Evolutionary conservation across 257 asterid genomes (phyloP).

Genomic region (Scutellaria baicalensis): DNA sequence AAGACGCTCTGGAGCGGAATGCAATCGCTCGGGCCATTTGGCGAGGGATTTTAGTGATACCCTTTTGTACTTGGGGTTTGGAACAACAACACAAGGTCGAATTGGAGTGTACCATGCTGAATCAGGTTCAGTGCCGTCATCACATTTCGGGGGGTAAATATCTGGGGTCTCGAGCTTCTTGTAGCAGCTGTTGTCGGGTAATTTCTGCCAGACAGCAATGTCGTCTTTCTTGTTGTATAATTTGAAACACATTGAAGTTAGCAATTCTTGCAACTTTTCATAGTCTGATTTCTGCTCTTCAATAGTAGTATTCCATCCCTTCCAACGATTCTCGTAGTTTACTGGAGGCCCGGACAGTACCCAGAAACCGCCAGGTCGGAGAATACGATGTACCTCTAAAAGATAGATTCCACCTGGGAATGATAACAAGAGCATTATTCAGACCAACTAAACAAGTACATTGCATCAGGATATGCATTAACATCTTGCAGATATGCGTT

Average conservation of each 20-base stretch:
- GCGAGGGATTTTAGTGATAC: conserved; percentile 52
- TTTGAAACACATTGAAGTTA: conserved; percentile 87
- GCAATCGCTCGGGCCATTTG: conserved; percentile 84
- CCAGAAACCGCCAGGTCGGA: conserved; percentile 99
- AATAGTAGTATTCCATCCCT: conserved; percentile 93
- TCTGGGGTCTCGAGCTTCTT: conserved; percentile 76
- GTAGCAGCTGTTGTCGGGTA: conserved; percentile 57
- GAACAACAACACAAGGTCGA: conserved; percentile 78
- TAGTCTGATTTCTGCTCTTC: conserved; percentile 83
- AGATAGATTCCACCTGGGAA: conserved; percentile 92
- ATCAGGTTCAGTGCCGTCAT: conserved; percentile 92
- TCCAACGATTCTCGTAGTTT: conserved; percentile 90
- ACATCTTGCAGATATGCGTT: not conserved
- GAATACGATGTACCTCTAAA: conserved; percentile 82
- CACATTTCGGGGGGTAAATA: conserved; percentile 74
- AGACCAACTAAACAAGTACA: not conserved
- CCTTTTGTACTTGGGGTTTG: conserved; percentile 49
- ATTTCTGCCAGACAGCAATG: conserved; percentile 94
- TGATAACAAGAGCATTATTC: not conserved
- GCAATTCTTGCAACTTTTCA: conserved; percentile 73
- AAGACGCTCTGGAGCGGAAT: conserved; percentile 71
- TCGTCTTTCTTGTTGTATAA: conserved; percentile 85
- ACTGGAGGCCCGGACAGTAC: conserved; percentile 96
- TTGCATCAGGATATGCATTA: not conserved
- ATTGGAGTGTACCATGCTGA: conserved; percentile 99